Conservation (phyloP, 2,329 filamentous ascomycete genomes). For the Paecilomyces variotii region DNA sequence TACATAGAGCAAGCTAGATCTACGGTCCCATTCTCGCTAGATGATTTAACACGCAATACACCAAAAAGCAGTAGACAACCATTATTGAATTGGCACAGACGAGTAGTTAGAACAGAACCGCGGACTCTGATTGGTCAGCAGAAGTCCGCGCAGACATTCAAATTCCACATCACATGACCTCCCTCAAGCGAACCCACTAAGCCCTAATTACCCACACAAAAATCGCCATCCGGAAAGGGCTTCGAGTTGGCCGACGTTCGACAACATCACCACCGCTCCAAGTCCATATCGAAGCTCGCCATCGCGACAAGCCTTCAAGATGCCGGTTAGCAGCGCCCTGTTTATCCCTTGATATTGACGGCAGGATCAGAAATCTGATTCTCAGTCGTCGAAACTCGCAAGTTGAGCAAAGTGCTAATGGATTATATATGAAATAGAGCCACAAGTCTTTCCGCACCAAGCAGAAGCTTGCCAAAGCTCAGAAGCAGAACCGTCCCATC, state of each 20-base stretch:
- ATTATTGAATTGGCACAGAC: neutral
- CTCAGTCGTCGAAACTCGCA: neutral
- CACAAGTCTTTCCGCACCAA: constrained; percentile 99
- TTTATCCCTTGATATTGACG: neutral
- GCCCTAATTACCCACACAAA: constrained; percentile 32
- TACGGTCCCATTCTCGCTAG: too few relatives aligned
- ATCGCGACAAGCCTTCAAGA: constrained; percentile 43
- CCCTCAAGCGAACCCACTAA: constrained; percentile 31
- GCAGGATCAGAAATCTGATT: constrained; percentile 3
- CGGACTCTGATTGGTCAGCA: neutral
- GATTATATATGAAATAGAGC: constrained; percentile 54
- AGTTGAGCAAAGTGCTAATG: neutral
- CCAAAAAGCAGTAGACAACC: too few relatives aligned
- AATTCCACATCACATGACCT: constrained; percentile 24
- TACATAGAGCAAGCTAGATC: too few relatives aligned
- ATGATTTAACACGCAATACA: too few relatives aligned
- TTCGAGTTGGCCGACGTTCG: constrained; percentile 20
- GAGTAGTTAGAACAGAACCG: neutral
- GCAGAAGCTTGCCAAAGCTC: constrained; percentile 99
- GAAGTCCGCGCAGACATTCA: neutral
- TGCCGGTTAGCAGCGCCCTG: constrained; percentile 41
- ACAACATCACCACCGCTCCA: constrained; percentile 22
- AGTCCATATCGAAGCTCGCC: constrained; percentile 31
- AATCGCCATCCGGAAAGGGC: constrained; percentile 20
- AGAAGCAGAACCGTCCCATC: constrained; percentile 99